Base-by-base conservation (phyloP, 257 asterid species). In the Nicotiana tomentosiformis region DNA sequence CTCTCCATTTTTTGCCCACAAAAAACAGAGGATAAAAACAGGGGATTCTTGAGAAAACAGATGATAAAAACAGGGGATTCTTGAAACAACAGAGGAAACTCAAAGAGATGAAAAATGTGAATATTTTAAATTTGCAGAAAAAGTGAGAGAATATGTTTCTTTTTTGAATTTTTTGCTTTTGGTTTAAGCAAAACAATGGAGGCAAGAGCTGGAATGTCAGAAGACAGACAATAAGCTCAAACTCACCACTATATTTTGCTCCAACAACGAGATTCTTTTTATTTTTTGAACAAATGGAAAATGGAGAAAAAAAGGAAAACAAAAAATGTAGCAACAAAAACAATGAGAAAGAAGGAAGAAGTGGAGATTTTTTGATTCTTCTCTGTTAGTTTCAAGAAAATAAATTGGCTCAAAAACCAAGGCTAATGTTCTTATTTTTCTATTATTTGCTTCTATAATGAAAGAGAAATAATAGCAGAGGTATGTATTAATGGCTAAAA, bases 141-240 rank as follows among this genome's bases (percentile, higher is more conserved):
- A 53, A 53, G 18, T 53, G 87, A 62, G 86, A 39, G 85, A 87
- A 86, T 84, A 81, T 65, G 26, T 23, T 23, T 85, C 66, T 88
- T 56, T 82, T 51, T 56, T 70, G 18, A 70, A 18, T 14, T 79
- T 88, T 90, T 82, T 87, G 89, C 94, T 43, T 93, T 84, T 76
- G 83, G 37, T 84, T 51, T 88, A 92, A 88, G 91, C 92, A 87
- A 87, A 87, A 84, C 80, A 81, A 85, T 83, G 89, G 88, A 55
- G 85, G 83, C 79, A 53, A 85, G 90, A 89, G 96, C 81, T 83
- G 91, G 89, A 83, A 86, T 92, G 97, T 90, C 95, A 90, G 96
- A 72, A 6, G 78, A 72, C 60, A 90, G 84, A 84, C 93, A 86
- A 89, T 37, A 87, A 64, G 89, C 92, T 84, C 89, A 82, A 70